Evolutionary conservation across 2,329 filamentous ascomycete species (phyloP).

Genomic region (Neopestalotiopsis sp.): DNA sequence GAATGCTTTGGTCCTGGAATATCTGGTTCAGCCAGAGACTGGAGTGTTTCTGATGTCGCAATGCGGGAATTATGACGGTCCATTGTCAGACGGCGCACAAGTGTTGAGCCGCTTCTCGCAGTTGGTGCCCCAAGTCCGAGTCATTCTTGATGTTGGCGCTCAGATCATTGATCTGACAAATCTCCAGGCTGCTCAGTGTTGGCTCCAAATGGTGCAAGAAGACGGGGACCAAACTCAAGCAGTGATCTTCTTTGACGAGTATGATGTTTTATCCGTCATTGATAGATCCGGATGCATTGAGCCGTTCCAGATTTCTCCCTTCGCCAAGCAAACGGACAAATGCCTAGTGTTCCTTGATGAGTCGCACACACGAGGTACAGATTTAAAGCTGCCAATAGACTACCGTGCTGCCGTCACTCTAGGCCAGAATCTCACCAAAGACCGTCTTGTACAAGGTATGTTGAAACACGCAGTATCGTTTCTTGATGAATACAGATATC

Average conservation of each 20-base stretch:
- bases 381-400: constrained; percentile 62
- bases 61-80: not conserved
- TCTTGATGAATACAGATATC: too few relatives aligned
- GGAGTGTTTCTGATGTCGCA: constrained; percentile 28
- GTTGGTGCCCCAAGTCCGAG: constrained; percentile 29
- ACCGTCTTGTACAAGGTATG: constrained; percentile 70
- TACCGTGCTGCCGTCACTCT: constrained; percentile 72
- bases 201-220: constrained; percentile 47
- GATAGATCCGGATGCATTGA: constrained; percentile 52
- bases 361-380: constrained; percentile 71
- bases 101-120: not conserved
- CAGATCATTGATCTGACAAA: constrained; percentile 71
- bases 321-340: constrained; percentile 54
- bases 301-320: constrained; percentile 62
- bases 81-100: constrained; percentile 7
- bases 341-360: constrained; percentile 76
- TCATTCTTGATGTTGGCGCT: constrained; percentile 75
- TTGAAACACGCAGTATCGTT: too few relatives aligned
- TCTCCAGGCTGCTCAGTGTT: constrained; percentile 53
- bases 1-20: constrained; percentile 67
- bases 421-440: constrained; percentile 69
- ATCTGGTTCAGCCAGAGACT: constrained; percentile 62
- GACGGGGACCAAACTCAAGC: constrained; percentile 37
- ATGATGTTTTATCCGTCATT: constrained; percentile 60
- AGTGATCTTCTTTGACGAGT: constrained; percentile 61